phyloP scores from a whole-genome alignment of 208 protist species.

The Novymonas esmeraldas region DNA sequence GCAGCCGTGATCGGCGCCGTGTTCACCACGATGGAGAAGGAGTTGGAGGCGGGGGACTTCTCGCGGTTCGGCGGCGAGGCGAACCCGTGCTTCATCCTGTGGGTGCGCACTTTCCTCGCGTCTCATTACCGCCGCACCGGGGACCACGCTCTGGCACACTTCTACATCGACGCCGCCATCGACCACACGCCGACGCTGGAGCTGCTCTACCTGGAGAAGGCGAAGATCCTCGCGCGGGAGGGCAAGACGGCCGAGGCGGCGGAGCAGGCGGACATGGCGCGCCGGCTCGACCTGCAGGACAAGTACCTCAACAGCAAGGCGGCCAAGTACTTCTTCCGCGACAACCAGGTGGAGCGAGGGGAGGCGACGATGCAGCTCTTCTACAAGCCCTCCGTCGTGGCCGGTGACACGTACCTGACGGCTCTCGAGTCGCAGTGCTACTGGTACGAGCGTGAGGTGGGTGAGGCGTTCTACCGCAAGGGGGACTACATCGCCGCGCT shows the following conservation, averaged over 20 bases:
- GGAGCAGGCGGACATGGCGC: conserved; percentile 80
- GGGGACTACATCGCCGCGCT: conserved; percentile 91
- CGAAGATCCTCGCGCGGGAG: conserved; percentile 75
- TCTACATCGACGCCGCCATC: conserved; percentile 89
- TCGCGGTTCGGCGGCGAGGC: conserved; percentile 63
- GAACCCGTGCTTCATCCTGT: conserved; percentile 87
- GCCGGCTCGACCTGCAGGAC: conserved; percentile 95
- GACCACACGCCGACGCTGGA: conserved; percentile 96
- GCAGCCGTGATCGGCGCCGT: conserved; percentile 78
- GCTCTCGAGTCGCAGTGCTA: conserved; percentile 96
- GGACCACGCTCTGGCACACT: conserved; percentile 70
- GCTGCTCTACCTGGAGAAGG: conserved; percentile 93
- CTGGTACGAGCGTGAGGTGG: conserved; percentile 96
- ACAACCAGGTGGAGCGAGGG: conserved; percentile 82
- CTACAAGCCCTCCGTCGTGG: conserved; percentile 57
- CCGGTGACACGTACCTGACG: conserved; percentile 73
- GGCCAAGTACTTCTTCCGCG: conserved; percentile 92
- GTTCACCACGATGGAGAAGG: conserved; percentile 59
- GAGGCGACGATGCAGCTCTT: conserved; percentile 92
- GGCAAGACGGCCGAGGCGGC: conserved; percentile 87
- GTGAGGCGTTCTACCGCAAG: conserved; percentile 78
- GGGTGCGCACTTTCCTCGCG: conserved; percentile 86
- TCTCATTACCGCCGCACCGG: conserved; percentile 88
- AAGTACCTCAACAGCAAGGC: conserved; percentile 96
- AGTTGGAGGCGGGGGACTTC: conserved; percentile 64